Percentiles rank a stretch among this genome's conserved stretches.
Conservation (phyloP, 1,284 basidiomycete genomes). For the Malassezia equina region DNA sequence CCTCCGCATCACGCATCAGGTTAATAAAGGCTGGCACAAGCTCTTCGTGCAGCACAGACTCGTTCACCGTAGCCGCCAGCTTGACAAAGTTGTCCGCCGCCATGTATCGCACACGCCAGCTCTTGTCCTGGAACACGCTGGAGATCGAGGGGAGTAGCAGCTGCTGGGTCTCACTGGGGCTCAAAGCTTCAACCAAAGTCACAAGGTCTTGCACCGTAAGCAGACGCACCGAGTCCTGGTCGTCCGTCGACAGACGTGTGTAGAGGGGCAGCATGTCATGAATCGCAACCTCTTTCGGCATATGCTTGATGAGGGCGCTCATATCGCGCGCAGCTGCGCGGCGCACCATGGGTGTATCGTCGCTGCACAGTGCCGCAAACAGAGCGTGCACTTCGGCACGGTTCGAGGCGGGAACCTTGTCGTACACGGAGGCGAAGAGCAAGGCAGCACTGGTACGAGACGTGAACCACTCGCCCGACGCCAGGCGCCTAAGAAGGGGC, state of each 20-base stretch:
- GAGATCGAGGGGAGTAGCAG: slow-evolving; percentile 68
- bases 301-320: slow-evolving; percentile 52
- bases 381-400: slow-evolving; percentile 85
- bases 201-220: slow-evolving; percentile 94
- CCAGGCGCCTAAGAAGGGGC: slow-evolving; percentile 77
- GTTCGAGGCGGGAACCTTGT: slow-evolving; percentile 51
- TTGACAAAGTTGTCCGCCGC: slow-evolving; percentile 89
- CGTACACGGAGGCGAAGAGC: slow-evolving; percentile 85
- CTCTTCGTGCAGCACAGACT: slow-evolving; percentile 85
- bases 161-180: slow-evolving; percentile 77
- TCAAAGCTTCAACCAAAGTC: slow-evolving; percentile 73
- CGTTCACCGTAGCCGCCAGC: slow-evolving; percentile 78
- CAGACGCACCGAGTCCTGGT: slow-evolving; percentile 94
- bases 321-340: slow-evolving; percentile 92
- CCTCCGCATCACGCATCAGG: slow-evolving; percentile 94
- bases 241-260: slow-evolving; percentile 84
- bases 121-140: slow-evolving; percentile 85
- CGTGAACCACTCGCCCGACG: slow-evolving; percentile 98
- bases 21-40: slow-evolving; percentile 85
- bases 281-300: slow-evolving; percentile 51
- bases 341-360: slow-evolving; percentile 98
- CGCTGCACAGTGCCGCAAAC: slow-evolving; percentile 71
- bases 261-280: slow-evolving; percentile 86
- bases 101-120: slow-evolving; percentile 99
- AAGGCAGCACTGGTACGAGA: slow-evolving; percentile 91